phyloP scores from a whole-genome alignment of 148 eudicot species.

The Amaranthus palmeri region DNA sequence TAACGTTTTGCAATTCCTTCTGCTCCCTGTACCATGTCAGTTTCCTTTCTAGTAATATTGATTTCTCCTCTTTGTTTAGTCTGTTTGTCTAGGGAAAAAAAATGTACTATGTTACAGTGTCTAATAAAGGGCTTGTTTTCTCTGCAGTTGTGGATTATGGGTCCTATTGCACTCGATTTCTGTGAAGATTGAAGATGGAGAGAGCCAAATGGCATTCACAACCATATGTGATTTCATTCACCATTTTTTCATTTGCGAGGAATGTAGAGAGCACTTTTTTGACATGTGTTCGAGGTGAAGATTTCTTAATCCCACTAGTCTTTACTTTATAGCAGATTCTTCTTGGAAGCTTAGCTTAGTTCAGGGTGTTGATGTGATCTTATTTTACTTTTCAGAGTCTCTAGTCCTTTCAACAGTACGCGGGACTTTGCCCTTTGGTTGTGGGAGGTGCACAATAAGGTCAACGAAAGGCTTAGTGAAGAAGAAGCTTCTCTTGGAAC shows the following conservation, averaged over 20 bases:
- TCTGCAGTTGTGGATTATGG: slow-evolving; percentile 95
- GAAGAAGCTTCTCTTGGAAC: slow-evolving; percentile 59
- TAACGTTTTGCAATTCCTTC: too few species aligned
- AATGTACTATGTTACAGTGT: not conserved
- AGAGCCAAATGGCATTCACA: slow-evolving; percentile 71
- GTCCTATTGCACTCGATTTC: slow-evolving; percentile 86
- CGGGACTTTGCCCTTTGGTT: slow-evolving; percentile 84
- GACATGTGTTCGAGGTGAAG: slow-evolving; percentile 87
- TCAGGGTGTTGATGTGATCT: slow-evolving; percentile 11
- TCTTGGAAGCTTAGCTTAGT: not conserved
- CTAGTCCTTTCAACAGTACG: slow-evolving; percentile 67
- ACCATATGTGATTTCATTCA: slow-evolving; percentile 75
- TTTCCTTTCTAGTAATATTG: too few species aligned
- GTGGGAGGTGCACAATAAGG: slow-evolving; percentile 86
- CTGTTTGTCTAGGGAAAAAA: not conserved
- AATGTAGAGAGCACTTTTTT: slow-evolving; percentile 88
- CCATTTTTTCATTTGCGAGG: slow-evolving; percentile 88
- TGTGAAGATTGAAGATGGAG: slow-evolving; percentile 87
- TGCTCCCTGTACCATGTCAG: too few species aligned
- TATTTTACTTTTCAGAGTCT: slow-evolving; percentile 41
- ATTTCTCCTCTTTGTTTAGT: not conserved
- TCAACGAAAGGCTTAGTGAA: slow-evolving; percentile 71
- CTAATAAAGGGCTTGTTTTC: slow-evolving; percentile 14
- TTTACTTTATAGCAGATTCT: not conserved
- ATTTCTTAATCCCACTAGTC: slow-evolving; percentile 8